phyloP scores from a whole-genome alignment of 2,329 filamentous ascomycete species.

The Aspergillus proliferans region DNA sequence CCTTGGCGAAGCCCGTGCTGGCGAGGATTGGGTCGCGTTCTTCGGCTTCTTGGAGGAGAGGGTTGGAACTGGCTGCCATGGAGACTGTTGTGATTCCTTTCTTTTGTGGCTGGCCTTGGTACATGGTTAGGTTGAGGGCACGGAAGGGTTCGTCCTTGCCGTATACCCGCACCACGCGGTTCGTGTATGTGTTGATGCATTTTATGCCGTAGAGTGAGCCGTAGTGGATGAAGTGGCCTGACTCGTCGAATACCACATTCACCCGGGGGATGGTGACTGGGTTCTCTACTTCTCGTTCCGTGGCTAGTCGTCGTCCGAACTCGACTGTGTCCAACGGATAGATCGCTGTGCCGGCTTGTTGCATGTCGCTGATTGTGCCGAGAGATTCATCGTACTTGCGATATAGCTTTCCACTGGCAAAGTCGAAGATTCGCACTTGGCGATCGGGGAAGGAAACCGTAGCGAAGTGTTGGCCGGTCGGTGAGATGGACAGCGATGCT shows the following conservation, averaged over 20 bases:
- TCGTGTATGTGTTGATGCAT: slow-evolving; percentile 92
- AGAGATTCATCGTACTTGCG: slow-evolving; percentile 94
- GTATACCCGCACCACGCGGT: slow-evolving; percentile 83
- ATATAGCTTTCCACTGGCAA: slow-evolving; percentile 77
- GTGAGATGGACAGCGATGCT: slow-evolving; percentile 75
- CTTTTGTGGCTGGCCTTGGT: slow-evolving; percentile 92
- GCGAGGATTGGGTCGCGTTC: slow-evolving; percentile 83
- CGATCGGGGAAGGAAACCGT: slow-evolving; percentile 89
- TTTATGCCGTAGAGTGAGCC: slow-evolving; percentile 89
- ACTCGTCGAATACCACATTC: slow-evolving; percentile 93
- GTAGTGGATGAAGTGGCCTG: slow-evolving; percentile 88
- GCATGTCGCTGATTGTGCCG: slow-evolving; percentile 83
- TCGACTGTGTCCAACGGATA: slow-evolving; percentile 83
- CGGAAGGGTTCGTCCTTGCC: slow-evolving; percentile 85
- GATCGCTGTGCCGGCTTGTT: slow-evolving; percentile 79
- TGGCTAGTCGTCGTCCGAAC: slow-evolving; percentile 78
- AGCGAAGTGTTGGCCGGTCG: slow-evolving; percentile 77
- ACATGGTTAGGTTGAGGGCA: slow-evolving; percentile 74
- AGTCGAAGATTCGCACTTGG: slow-evolving; percentile 90
- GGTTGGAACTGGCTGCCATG: slow-evolving; percentile 94
- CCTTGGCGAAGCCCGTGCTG: slow-evolving; percentile 75
- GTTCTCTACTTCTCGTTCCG: slow-evolving; percentile 79
- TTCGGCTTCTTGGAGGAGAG: slow-evolving; percentile 86
- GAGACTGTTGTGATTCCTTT: slow-evolving; percentile 89
- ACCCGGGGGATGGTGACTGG: slow-evolving; percentile 60